Evolutionary conservation across 495 filamentous ascomycete species (phyloP).

Genomic region (Acidiella bohemica): DNA sequence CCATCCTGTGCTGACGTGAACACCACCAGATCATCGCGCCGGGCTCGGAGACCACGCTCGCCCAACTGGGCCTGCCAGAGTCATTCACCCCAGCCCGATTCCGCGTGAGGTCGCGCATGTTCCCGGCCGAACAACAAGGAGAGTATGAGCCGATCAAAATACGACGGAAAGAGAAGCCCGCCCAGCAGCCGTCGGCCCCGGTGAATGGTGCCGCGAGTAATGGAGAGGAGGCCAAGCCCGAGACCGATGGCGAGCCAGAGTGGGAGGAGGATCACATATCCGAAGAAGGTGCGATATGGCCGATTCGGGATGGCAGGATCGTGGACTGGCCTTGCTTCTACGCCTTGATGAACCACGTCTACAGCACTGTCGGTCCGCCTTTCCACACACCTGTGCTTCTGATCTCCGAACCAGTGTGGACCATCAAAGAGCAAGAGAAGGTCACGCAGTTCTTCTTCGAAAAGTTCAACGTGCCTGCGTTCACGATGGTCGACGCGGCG

Average conservation of each 20-base stretch:
- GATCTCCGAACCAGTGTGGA: slow-evolving; percentile 76
- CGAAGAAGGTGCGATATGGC: slow-evolving; percentile 79
- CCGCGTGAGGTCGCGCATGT: slow-evolving; percentile 86
- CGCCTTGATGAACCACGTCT: slow-evolving; percentile 74
- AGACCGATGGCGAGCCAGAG: slow-evolving; percentile 36
- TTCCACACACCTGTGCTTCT: slow-evolving; percentile 91
- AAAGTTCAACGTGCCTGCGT: slow-evolving; percentile 84
- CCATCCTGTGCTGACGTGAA: too few species aligned
- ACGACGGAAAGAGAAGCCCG: slow-evolving; percentile 44
- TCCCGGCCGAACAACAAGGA: slow-evolving; percentile 61
- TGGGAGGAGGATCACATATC: slow-evolving; percentile 82
- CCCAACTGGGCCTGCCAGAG: slow-evolving; percentile 84
- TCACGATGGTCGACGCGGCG: slow-evolving; percentile 74
- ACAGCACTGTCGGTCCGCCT: slow-evolving; percentile 71
- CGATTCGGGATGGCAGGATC: slow-evolving; percentile 71
- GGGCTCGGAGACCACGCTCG: slow-evolving; percentile 83
- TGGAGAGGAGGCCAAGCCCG: slow-evolving; percentile 22
- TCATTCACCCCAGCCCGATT: slow-evolving; percentile 73
- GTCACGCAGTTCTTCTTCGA: slow-evolving; percentile 91
- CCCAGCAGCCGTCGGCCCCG: slow-evolving; percentile 15
- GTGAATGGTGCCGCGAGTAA: slow-evolving; percentile 12
- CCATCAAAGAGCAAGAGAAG: slow-evolving; percentile 61
- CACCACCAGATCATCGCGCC: slow-evolving; percentile 73
- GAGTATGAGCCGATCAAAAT: slow-evolving; percentile 78
- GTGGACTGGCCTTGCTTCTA: slow-evolving; percentile 83